These are phyloP conservation scores for Neophaeococcomyces mojaviensis DNA, from an alignment of 2,329 filamentous ascomycete species.

Conservation along the genomic window DNA sequence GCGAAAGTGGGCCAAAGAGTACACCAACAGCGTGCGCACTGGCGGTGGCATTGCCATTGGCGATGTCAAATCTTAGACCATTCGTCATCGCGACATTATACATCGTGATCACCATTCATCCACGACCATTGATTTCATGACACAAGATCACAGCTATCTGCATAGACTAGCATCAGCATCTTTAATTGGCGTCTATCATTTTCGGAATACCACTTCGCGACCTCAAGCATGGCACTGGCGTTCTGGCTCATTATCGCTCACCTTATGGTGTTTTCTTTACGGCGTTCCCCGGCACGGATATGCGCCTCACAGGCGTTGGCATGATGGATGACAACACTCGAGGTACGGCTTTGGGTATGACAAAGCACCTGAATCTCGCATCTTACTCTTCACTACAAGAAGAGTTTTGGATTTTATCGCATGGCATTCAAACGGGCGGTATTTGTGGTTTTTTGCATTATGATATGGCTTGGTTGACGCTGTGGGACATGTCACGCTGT, in stretches of 20 bases:
- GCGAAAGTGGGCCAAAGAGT: slow-evolving; percentile 87
- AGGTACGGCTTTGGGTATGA: too few species aligned
- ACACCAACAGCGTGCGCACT: slow-evolving; percentile 28
- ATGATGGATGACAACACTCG: too few species aligned
- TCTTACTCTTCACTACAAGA: too few species aligned
- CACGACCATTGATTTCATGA: slow-evolving; percentile 1
- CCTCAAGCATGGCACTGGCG: slow-evolving; percentile 2
- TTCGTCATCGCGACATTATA: neutral
- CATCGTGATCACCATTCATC: neutral
- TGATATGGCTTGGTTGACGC: too few species aligned
- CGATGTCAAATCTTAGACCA: slow-evolving; percentile 12
- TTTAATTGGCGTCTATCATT: slow-evolving; percentile 1
- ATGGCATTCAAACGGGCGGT: too few species aligned
- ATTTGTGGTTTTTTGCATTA: too few species aligned
- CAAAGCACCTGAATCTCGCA: too few species aligned
- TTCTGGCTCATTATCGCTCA: neutral
- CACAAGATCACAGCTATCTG: slow-evolving; percentile 5
- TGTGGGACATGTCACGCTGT: too few species aligned
- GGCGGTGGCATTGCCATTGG: slow-evolving; percentile 14
- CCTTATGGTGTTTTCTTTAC: too few species aligned
- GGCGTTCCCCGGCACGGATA: too few species aligned
- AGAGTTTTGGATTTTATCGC: too few species aligned
- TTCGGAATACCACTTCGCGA: slow-evolving; percentile 4
- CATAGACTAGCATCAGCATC: slow-evolving; percentile 8
- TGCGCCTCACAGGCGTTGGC: too few species aligned